These are phyloP conservation scores for Henckelia pumila DNA, from an alignment of 257 asterid species.

Conservation along the genomic window DNA sequence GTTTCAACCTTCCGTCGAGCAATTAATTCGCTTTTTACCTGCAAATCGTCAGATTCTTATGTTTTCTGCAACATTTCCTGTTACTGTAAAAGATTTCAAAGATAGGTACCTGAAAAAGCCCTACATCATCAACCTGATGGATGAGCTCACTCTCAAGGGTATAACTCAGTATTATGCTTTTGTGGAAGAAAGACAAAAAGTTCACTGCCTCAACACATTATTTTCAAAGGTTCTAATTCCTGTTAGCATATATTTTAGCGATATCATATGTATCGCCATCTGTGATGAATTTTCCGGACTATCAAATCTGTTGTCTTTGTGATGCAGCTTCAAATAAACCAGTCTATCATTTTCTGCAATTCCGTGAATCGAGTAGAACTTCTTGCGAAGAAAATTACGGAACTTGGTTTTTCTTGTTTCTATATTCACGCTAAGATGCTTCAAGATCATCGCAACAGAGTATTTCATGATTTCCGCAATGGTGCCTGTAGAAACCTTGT, in stretches of 20 bases:
- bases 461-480: conserved; percentile 89
- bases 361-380: conserved; percentile 94
- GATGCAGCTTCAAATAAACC: conserved; percentile 90
- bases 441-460: conserved; percentile 92
- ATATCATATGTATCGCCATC: not conserved
- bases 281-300: not conserved
- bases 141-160: conserved; percentile 37
- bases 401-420: conserved; percentile 93
- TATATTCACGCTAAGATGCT: conserved; percentile 96
- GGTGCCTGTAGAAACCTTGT: conserved; percentile 98
- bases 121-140: conserved; percentile 85
- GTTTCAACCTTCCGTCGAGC: conserved; percentile 84
- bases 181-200: conserved; percentile 18
- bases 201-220: conserved; percentile 55
- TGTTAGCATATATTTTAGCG: not conserved
- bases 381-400: conserved; percentile 89
- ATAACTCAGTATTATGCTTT: not conserved
- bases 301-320: conserved; percentile 24
- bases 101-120: conserved; percentile 71
- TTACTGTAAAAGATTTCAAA: conserved; percentile 78
- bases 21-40: conserved; percentile 66
- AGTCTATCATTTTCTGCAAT: conserved; percentile 88
- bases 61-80: conserved; percentile 93
- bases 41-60: conserved; percentile 76
- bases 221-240: conserved; percentile 43